Percentiles rank a stretch among this genome's conserved stretches.
Evolutionary conservation across 2,329 filamentous ascomycete species (phyloP).

Genomic region (Ceratocystis eucalypticola): DNA sequence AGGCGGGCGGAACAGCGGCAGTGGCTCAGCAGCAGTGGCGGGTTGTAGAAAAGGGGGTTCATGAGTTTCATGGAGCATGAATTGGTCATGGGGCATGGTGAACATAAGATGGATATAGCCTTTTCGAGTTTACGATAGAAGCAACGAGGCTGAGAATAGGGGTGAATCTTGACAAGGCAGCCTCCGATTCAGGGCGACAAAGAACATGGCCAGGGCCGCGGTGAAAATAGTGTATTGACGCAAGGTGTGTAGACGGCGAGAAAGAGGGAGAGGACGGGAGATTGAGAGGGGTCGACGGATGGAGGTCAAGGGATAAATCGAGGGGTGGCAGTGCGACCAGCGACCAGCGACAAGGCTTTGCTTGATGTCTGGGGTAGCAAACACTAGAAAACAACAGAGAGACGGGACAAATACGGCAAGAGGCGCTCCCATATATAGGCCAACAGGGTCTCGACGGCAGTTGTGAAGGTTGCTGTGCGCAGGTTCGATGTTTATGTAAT

Average conservation of each 20-base stretch:
- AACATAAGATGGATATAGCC: background rate
- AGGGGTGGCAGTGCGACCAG: background rate
- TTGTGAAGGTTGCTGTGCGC: too few relatives aligned
- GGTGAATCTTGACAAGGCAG: background rate
- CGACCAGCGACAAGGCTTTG: background rate
- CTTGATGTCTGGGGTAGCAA: background rate
- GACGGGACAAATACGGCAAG: background rate
- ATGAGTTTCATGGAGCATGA: background rate
- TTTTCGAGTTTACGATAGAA: background rate
- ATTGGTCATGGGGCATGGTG: slow-evolving; percentile 5
- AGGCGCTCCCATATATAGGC: background rate
- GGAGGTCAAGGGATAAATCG: background rate
- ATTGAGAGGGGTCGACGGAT: background rate
- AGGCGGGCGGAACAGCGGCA: background rate
- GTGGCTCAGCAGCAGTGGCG: background rate
- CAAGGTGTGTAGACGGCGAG: background rate
- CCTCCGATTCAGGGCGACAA: background rate
- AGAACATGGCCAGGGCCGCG: background rate
- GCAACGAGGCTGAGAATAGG: background rate
- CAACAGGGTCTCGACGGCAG: background rate
- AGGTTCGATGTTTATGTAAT: background rate
- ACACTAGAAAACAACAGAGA: background rate
- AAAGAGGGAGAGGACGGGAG: background rate
- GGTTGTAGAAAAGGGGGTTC: background rate
- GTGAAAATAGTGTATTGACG: background rate